Base-by-base conservation (phyloP, 163 green algal genomes). In the Scenedesmus sp. region DNA sequence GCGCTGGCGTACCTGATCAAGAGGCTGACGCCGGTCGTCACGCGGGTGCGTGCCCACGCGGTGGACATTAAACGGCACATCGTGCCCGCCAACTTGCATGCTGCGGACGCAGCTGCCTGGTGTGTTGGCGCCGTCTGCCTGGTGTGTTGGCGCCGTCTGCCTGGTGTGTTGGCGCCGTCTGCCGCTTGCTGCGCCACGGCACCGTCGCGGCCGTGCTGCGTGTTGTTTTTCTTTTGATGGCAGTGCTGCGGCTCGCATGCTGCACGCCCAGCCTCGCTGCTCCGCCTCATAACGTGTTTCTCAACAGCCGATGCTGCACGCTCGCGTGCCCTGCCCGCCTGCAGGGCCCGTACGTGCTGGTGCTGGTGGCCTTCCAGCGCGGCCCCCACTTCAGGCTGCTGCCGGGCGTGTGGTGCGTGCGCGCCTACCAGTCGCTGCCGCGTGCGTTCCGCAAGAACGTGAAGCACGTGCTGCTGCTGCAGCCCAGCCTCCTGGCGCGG, bases 381-480 rank as follows among this genome's bases (percentile, higher is more conserved):
- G 59, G 88, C 5, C 78, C 87, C 0, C 56, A 81, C 1, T 87
- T 91, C 10, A 30, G 83, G 35, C 86, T 90, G 35, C 85, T 98
- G 88, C 95, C 95, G 9, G 88, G 92, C 44, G 90, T 96, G 87
- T 98, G 96, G 97, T 94, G 97, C 33, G 93, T 98, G 61, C 91
- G 94, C 46, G 95, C 96, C 1, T 98, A 97, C 89, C 94, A 95
- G 61, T 89, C 89, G 26, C 93, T 98, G 73, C 94, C 94, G 26
- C 93, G 94, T 40, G 95, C 97, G 46, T 98, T 97, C 92, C 93
- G 93, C 61, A 98, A 98, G 92, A 96, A 98, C 83, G 96, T 98
- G 40, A 94, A 97, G 92, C 95, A 95, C 89, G 93, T 98, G 33
- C 76, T 98, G 26, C 89, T 98, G 53, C 95, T 98, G 65, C 90